Base-by-base conservation (phyloP, 805 yeast species). In the Candida odintsovae region DNA sequence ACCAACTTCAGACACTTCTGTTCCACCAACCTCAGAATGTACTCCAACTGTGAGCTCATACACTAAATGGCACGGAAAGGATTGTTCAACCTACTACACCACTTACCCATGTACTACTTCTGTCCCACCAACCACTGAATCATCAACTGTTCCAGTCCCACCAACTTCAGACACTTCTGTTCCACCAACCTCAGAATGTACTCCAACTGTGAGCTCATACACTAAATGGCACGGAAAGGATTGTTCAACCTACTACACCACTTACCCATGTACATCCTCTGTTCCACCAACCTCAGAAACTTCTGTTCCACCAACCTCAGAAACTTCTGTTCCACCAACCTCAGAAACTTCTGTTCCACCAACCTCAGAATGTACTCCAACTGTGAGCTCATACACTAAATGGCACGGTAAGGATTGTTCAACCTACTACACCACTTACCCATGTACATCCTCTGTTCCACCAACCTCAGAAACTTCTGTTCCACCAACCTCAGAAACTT, bases 221-320 rank as follows among this genome's bases (percentile, higher is more conserved):
- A 31, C 36, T 13, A n/a, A 31, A n/a, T 31, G 19, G 16, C 36
- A 31, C 19, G 19, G 19, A 4, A 15, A 6, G 10, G 36, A 15
- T 6, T 31, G 16, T 9, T 31, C 19, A 6, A 31, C 36, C 19
- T 19, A n/a, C 36, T 31, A 31, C 13, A 15, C 10, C 16, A 31
- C 16, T 4, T 3, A 13, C 18, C 16, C 8, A 13, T 31, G 36
- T 16, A 6, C 36, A 4, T 3, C 36, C 5, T 22, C 23, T n/a
- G n/a, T n/a, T n/a, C n/a, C n/a, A n/a, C n/a, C n/a, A n/a, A n/a
- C n/a, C n/a, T n/a, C n/a, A n/a, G n/a, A n/a, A n/a, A n/a, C n/a
- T n/a, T n/a, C n/a, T n/a, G 33, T 35, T n/a, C 36, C 48, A 5
- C 35, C 44, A 42, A 45, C 38, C 26, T 13, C 48, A 19, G 43